Percentiles rank a stretch among this genome's conserved stretches.
phyloP scores from a whole-genome alignment of 108 stramenopile genomes.

The Skeletonema grethae region DNA sequence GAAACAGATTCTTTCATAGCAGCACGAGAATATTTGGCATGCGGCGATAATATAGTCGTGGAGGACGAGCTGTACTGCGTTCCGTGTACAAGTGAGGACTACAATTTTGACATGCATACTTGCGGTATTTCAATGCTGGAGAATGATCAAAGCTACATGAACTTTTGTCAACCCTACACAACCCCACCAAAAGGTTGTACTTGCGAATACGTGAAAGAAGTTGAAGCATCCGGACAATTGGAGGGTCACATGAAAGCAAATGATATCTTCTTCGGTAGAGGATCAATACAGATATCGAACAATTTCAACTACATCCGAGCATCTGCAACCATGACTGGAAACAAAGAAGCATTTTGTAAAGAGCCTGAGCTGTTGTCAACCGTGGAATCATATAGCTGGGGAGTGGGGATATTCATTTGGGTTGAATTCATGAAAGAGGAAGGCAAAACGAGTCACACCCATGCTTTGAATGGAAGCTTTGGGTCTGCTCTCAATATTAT shows the following conservation, averaged over 20 bases:
- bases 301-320: conserved; percentile 43
- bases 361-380: conserved; percentile 28
- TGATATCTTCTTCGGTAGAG: conserved; percentile 32
- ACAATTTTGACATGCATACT: conserved; percentile 28
- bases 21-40: conserved; percentile 29
- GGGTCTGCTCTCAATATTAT: conserved; percentile 23
- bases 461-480: conserved; percentile 31
- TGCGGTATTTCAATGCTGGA: conserved; percentile 29
- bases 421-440: conserved; percentile 33
- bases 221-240: conserved; percentile 29
- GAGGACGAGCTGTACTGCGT: conserved; percentile 23
- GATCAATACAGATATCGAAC: conserved; percentile 29
- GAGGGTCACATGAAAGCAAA: conserved; percentile 33
- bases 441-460: conserved; percentile 26
- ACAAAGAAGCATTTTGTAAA: conserved; percentile 22
- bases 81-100: conserved; percentile 18
- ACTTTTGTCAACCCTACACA: conserved; percentile 33
- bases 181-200: conserved; percentile 30
- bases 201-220: conserved; percentile 37
- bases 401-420: conserved; percentile 33
- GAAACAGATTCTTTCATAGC: conserved; percentile 29
- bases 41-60: conserved; percentile 24
- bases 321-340: conserved; percentile 34
- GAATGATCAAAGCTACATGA: conserved; percentile 33
- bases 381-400: conserved; percentile 24